Base-by-base conservation (phyloP, 768 basidiomycete genomes). In the Dictyophora rubrovolvata region DNA sequence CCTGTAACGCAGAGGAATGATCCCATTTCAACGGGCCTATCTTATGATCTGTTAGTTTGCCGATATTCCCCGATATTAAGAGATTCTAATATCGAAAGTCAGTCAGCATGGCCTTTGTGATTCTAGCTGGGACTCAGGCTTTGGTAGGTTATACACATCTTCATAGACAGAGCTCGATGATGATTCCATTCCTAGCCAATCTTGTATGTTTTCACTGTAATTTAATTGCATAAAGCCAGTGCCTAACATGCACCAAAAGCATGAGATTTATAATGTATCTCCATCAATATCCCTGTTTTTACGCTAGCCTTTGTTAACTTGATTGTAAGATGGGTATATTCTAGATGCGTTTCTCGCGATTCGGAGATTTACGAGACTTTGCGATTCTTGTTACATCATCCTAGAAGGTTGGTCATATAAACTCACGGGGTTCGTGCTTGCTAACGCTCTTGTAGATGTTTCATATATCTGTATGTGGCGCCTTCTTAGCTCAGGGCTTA, bases 371-470 rank as follows among this genome's bases (percentile, higher is more conserved):
- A 82, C 51, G 91, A 94, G 71, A 91, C 92, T 0, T 74, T 96
- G 1, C 86, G 85, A 57, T 99, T 98, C 69, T 80, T 99, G 8
- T 79, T 99, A 9, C 93, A 97, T 65, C 95, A 97, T 68, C 95
- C 95, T 12, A 83, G 95, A 11, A 82, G 77, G 60, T 56, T 71
- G 65, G 60, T 68, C 66, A 60, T 23, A 65, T 67, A 48, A 64
- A 66, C 0, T 58, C 60, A 1, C 47, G 51, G 56, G 63, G 6
- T 17, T 56, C 23, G 23, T 16, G 11, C 48, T 42, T 18, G 20
- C 37, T 46, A 33, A 50, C 56, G 7, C 21, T 12, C 37, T 33
- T 54, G 12, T 37, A 68, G 90, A 62, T 95, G 93, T 70, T 94
- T 88, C 66, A 81, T 92, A 11, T 89, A 93, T 68, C 78, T 95